Percentiles rank a stretch among this genome's conserved stretches.
These are phyloP conservation scores for Thalassiosira ordinaria DNA, from an alignment of 352 stramenopile species.

Conservation along the genomic window DNA sequence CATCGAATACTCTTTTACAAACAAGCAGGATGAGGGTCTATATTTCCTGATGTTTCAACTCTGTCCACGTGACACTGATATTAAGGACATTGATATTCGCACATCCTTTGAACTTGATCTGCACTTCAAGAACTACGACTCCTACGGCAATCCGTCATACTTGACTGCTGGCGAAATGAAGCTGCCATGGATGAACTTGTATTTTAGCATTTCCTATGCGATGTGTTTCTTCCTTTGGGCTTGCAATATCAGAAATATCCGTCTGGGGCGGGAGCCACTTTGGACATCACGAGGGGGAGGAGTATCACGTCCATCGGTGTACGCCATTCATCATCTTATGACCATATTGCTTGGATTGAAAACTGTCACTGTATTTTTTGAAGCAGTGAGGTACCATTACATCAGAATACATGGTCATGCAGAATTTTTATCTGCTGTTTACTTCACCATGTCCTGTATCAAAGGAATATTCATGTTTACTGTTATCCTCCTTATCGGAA, in stretches of 20 bases:
- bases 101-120: conserved; percentile 81
- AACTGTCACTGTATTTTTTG: conserved; percentile 91
- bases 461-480: conserved; percentile 97
- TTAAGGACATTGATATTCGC: conserved; percentile 77
- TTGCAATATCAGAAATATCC: conserved; percentile 67
- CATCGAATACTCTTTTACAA: conserved; percentile 70
- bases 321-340: conserved; percentile 97
- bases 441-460: conserved; percentile 94
- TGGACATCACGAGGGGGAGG: conserved; percentile 46
- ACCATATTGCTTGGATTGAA: conserved; percentile 92
- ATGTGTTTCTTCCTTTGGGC: conserved; percentile 67
- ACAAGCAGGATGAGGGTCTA: conserved; percentile 83
- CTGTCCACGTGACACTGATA: conserved; percentile 85
- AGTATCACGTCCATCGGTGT: conserved; percentile 71
- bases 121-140: conserved; percentile 75
- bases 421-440: conserved; percentile 92
- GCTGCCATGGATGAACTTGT: conserved; percentile 85
- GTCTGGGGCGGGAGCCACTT: conserved; percentile 42
- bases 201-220: conserved; percentile 76
- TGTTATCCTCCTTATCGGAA: conserved; percentile 97
- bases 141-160: conserved; percentile 81
- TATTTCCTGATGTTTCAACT: conserved; percentile 89
- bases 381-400: conserved; percentile 94
- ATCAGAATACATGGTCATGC: conserved; percentile 94
- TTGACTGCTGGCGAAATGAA: conserved; percentile 87